Evolutionary conservation across 176 grass and related monocot genomes (phyloP).

Genomic region (Oryza coarctata): DNA sequence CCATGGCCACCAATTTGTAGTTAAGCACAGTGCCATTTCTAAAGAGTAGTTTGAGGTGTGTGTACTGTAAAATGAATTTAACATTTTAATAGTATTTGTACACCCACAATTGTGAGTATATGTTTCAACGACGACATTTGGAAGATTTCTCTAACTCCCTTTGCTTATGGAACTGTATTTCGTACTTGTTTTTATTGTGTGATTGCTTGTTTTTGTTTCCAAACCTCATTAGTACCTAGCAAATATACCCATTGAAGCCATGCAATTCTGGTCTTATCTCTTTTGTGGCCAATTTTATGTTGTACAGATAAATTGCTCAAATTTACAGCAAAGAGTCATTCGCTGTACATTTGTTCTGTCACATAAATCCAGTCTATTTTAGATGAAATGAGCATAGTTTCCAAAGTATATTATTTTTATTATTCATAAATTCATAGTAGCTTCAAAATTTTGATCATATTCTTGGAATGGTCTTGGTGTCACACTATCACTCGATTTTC

Average conservation of each 20-base stretch:
- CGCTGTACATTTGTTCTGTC: neutral
- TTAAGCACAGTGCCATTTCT: neutral
- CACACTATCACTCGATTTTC: conserved; percentile 3
- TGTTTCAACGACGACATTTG: neutral
- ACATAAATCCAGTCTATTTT: neutral
- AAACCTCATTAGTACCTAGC: neutral
- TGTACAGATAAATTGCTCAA: neutral
- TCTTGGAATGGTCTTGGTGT: neutral
- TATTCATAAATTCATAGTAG: neutral
- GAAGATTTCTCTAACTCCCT: neutral
- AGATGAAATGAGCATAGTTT: neutral
- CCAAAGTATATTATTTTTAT: conserved; percentile 15
- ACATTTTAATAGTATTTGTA: neutral
- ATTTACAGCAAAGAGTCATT: neutral
- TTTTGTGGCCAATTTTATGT: conserved; percentile 3
- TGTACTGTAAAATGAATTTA: too few relatives aligned
- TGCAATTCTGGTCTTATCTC: neutral
- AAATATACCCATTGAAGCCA: neutral
- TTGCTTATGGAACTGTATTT: neutral
- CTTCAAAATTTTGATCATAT: neutral
- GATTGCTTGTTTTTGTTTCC: neutral
- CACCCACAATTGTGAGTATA: neutral
- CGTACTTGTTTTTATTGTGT: neutral
- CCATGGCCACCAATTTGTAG: neutral
- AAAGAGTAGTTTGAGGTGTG: neutral